Evolutionary conservation across 2,329 filamentous ascomycete genomes (phyloP), one percentile per base, ranked within the genome.

Genomic region (Dothidotthia symphoricarpi): DNA sequence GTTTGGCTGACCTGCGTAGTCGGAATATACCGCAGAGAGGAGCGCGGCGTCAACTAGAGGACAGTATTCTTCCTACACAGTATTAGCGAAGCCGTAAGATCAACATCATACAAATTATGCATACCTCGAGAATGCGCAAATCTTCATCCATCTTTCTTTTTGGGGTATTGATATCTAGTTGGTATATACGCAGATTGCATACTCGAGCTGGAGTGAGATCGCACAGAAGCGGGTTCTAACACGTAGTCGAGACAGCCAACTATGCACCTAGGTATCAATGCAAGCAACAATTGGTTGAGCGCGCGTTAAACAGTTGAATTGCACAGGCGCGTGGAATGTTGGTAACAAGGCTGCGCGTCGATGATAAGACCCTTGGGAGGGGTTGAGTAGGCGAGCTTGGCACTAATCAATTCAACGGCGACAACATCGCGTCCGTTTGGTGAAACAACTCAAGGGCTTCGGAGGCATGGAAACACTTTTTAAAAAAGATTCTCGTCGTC

Each of bases 21-120:
- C 91, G 35, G 73, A 79, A 4, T 81, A 73, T 33, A 96, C 86
- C 3, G 88, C 83, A 36, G 84, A 76, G 41, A 96, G 78, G 10
- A 91, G 75, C 0, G 87, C 78, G 49, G 88, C 80, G 51, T 96
- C 90, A 27, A 96, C 67, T 13, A 83, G 77, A 16, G 85, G 78
- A 59, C 82, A 83, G 58, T 88, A 91, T 48, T 84, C 80, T 45
- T 81, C 75, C 82, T 90, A 27, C 27, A 31, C 31, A 2, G 17
- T n/a, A 35, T 52, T 33, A 57, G 50, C 34, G 12, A 45, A 27
- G 28, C 34, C 25, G 45, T 39, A 34, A 41, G 19, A 51, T 37
- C 13, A 15, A 10, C 8, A 19, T 22, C 22, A n/a, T 16, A 11
- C 13, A 12, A 31, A 35, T 35, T 28, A 37, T n/a, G n/a, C 49